These are phyloP conservation scores for Myrmaecium sp. DNA, from an alignment of 2,329 filamentous ascomycete species.

Conservation along the genomic window DNA sequence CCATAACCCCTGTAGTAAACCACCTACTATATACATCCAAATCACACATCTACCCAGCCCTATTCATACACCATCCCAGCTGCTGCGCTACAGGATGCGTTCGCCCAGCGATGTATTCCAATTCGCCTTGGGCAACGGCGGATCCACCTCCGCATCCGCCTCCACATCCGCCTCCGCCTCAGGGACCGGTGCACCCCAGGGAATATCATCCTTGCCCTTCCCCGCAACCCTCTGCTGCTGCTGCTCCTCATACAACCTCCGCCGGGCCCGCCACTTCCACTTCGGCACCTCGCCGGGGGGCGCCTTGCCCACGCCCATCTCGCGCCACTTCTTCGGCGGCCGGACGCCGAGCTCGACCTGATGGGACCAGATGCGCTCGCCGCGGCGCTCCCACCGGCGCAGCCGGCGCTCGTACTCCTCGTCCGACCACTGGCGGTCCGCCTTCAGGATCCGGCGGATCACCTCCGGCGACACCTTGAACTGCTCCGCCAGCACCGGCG, in stretches of 20 bases:
- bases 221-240: background rate
- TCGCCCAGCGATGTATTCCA: no score
- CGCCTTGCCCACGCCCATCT: slow-evolving; percentile 24
- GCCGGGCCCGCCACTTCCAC: no score
- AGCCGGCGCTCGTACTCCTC: slow-evolving; percentile 27
- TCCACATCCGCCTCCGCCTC: no score
- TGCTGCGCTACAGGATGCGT: no score
- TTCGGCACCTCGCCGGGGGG: slow-evolving; percentile 12
- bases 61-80: no score
- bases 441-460: slow-evolving; percentile 70
- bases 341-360: slow-evolving; percentile 35
- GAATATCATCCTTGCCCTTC: background rate
- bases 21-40: no score
- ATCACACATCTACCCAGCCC: no score
- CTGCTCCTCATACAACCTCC: background rate
- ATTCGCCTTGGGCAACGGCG: no score
- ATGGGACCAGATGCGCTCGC: slow-evolving; percentile 31
- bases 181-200: no score
- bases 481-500: slow-evolving; percentile 51
- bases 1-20: no score
- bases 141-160: no score
- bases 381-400: slow-evolving; percentile 29
- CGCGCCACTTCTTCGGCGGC: slow-evolving; percentile 36
- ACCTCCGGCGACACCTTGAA: slow-evolving; percentile 82
- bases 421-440: slow-evolving; percentile 50